Evolutionary conservation across 768 basidiomycete species (phyloP), one percentile per base, ranked within the genome.

Genomic region (Gyrodon lividus): DNA sequence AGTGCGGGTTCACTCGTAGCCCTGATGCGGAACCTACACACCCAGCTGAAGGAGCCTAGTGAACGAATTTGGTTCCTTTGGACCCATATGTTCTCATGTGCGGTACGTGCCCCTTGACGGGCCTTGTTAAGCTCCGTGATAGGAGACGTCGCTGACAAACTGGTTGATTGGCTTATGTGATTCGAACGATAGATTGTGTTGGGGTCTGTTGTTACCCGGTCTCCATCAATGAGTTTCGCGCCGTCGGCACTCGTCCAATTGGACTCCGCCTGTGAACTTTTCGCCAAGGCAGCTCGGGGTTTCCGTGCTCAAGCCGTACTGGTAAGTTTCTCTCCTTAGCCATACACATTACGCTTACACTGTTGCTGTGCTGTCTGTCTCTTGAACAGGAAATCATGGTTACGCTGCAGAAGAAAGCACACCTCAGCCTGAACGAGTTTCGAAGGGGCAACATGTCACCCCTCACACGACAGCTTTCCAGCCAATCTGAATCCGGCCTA

Each of bases 211-310:
- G 86, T 88, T 10, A 89, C 87, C 16, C 76, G 86, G 45, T 88
- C 86, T 67, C 86, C 87, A 10, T 88, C 87, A 16, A 86, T 88
- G 81, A 86, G 85, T 58, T 68, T 89, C 54, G 87, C 86, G 19
- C 83, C 85, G 16, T 88, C 86, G 20, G 87, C 86, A 4, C 76
- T 89, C 8, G 77, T 80, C 7, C 87, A 89, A 59, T 70, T 89
- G 24, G 84, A 88, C 62, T 87, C 87, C 0, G 86, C 86, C 6
- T 87, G 85, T 57, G 82, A 87, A 50, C 74, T 88, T 26, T 87
- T 88, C 59, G 74, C 82, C n/a, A 84, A 83, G 62, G 79, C 84
- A 17, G 85, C 86, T 9, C 74, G 71, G 17, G 82, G 81, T 17
- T 87, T 87, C 66, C 76, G 77, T 50, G 86, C 86, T 0, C 74